phyloP scores from a whole-genome alignment of 345 rosid species.

The Hypericum perforatum region DNA sequence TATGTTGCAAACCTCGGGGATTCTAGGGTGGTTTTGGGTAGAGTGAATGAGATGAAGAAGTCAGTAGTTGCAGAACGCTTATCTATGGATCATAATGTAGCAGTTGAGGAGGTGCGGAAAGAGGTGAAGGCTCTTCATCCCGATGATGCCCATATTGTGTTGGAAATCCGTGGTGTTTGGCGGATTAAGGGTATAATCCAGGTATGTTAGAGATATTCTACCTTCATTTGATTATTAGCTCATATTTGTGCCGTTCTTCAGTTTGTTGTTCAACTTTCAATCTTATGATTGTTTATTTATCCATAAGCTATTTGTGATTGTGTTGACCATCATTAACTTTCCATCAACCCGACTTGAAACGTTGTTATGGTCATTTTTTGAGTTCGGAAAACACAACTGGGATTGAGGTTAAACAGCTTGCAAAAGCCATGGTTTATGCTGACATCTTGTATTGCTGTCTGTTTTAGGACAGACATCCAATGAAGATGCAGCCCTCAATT shows the following conservation, averaged over 20 bases:
- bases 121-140: conserved; percentile 97
- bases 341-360: neutral
- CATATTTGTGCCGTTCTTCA: neutral
- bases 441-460: conserved; percentile 1
- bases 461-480: conserved; percentile 9
- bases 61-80: conserved; percentile 66
- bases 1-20: conserved; percentile 95
- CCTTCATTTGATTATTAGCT: neutral
- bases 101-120: conserved; percentile 80
- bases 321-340: neutral
- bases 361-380: too few species aligned
- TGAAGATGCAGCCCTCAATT: neutral
- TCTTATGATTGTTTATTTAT: too few species aligned
- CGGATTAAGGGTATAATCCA: conserved; percentile 97
- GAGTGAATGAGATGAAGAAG: conserved; percentile 25
- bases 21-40: conserved; percentile 91
- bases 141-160: conserved; percentile 82
- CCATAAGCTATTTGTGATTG: neutral
- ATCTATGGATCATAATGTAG: conserved; percentile 94
- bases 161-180: conserved; percentile 84
- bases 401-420: too few species aligned
- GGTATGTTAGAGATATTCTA: conserved; percentile 29
- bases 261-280: conserved; percentile 1
- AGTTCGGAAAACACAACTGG: too few species aligned
- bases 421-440: neutral